phyloP scores from a whole-genome alignment of 306 rosid species.

The Aeschynomene evenia region DNA sequence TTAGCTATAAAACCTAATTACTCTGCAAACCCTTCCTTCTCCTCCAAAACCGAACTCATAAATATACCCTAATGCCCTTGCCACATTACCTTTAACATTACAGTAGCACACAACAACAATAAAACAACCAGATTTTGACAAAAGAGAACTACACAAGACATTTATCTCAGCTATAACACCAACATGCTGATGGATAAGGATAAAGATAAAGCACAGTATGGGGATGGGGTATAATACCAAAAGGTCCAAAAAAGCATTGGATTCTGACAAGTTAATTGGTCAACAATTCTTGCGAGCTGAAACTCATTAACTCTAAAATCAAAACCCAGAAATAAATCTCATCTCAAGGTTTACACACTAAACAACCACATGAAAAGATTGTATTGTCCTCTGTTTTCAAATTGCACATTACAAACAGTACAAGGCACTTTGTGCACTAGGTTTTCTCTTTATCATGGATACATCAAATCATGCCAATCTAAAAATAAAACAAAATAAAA shows the following conservation, averaged over 20 bases:
- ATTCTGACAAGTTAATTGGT: background rate
- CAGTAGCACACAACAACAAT: no score
- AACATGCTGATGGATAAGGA: background rate
- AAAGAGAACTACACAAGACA: background rate
- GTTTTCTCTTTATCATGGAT: background rate
- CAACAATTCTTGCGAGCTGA: background rate
- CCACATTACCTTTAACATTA: no score
- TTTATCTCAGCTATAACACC: background rate
- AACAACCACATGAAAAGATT: background rate
- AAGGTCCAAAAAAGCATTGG: background rate
- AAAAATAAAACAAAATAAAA: background rate
- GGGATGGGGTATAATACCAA: background rate
- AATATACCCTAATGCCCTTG: no score
- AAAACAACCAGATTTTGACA: slow-evolving; percentile 1
- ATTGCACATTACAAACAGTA: background rate
- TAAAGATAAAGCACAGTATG: background rate
- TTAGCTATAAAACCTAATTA: background rate
- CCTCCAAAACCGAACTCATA: no score
- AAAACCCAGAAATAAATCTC: background rate
- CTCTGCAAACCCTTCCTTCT: no score
- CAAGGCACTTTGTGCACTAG: background rate
- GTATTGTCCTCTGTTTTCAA: background rate
- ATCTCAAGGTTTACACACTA: background rate
- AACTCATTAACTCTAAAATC: background rate
- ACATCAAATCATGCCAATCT: background rate